phyloP scores from a whole-genome alignment of 2,329 filamentous ascomycete genomes.

The Ambrosiella xylebori region DNA sequence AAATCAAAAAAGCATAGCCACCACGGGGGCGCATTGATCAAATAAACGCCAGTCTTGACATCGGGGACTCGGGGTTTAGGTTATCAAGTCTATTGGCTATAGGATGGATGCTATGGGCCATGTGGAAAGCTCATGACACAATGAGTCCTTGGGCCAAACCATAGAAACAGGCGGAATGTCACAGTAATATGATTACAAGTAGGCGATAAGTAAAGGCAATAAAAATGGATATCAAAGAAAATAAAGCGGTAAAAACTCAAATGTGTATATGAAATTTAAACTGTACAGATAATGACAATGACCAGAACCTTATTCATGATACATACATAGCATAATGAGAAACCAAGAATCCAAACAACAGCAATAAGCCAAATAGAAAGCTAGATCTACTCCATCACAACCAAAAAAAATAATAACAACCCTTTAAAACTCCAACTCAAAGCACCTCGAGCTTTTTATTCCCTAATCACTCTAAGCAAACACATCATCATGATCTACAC shows the following conservation, averaged over 20 bases:
- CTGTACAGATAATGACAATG: background rate
- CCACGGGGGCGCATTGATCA: too few relatives aligned
- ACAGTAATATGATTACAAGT: background rate
- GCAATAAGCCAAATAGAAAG: background rate
- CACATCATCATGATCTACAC: slow-evolving; percentile 83
- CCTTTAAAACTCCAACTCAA: background rate
- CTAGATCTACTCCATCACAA: background rate
- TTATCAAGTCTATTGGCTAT: background rate
- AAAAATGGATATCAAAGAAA: background rate
- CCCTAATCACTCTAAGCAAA: slow-evolving; percentile 48
- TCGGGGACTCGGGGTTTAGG: background rate
- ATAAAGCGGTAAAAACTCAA: background rate
- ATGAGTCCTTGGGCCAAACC: background rate
- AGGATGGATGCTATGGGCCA: background rate
- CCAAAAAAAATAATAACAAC: background rate
- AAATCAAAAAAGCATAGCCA: too few relatives aligned
- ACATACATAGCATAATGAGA: background rate
- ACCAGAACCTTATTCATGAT: background rate
- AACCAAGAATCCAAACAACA: background rate
- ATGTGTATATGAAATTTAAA: background rate
- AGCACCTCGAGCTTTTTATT: background rate
- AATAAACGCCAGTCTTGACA: too few relatives aligned
- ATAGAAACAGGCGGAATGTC: background rate
- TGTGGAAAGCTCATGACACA: background rate
- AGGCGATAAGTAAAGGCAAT: background rate